A percentile compares a stretch with the other conserved stretches of the same genome.
These are phyloP conservation scores for Phlebiopsis gigantea DNA, from an alignment of 768 basidiomycete genomes.

Conservation along the genomic window DNA sequence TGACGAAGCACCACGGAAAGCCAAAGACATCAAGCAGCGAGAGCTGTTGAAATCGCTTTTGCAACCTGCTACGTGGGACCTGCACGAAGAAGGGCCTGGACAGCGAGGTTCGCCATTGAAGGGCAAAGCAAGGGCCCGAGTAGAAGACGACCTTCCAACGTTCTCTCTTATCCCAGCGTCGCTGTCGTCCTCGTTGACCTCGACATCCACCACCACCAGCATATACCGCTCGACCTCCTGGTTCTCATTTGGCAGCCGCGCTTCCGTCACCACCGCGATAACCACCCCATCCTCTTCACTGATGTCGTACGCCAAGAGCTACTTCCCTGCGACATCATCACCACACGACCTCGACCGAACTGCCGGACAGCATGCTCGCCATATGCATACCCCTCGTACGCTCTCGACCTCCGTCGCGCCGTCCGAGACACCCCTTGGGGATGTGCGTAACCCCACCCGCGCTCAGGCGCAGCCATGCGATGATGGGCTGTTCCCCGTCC, in stretches of 20 bases:
- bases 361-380: conserved; percentile 23
- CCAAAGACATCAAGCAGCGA: conserved; percentile 6
- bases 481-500: neutral
- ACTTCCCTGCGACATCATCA: conserved; percentile 8
- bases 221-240: conserved; percentile 35
- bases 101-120: neutral
- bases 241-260: conserved; percentile 37
- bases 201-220: conserved; percentile 25
- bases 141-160: neutral
- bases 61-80: conserved; percentile 2
- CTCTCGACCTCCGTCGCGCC: neutral
- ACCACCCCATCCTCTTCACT: conserved; percentile 27
- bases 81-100: neutral
- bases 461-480: neutral
- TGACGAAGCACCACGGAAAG: conserved; percentile 27
- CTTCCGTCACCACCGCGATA: conserved; percentile 32
- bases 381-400: neutral
- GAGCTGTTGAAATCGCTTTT: conserved; percentile 11
- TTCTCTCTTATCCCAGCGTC: neutral
- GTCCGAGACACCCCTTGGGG: conserved; percentile 6
- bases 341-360: neutral
- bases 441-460: neutral
- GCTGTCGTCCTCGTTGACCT: neutral
- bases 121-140: conserved; percentile 1
- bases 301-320: conserved; percentile 21